Evolutionary conservation across 208 protist genomes (phyloP), one percentile per base, ranked within the genome.

Genomic region (Angomonas ambiguus): DNA sequence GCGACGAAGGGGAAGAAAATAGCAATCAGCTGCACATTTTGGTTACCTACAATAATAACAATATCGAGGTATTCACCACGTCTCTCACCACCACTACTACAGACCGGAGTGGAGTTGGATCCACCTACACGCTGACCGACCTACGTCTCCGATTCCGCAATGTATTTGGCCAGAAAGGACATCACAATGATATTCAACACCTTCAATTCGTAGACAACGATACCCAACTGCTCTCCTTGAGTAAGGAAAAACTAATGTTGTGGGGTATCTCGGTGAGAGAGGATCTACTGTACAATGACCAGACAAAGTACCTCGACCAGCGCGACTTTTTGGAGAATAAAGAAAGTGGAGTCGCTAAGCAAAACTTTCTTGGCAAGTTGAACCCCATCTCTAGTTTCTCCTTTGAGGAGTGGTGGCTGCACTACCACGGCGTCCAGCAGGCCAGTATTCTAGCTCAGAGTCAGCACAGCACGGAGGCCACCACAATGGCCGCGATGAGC

Each of bases 41-140:
- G 28, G 85, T 95, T 24, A 89, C 77, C 5, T 93, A 86, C 72
- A 87, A 83, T 74, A 89, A 88, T 77, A 93, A 95, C 72, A 84
- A 67, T 1, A 83, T 92, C 22, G 77, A 80, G 33, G 87, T 83
- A 2, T 95, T 77, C 72, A 89, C 80, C 2, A 91, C 87, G 4
- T 57, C 69, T 30, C 74, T 91, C 45, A 91, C 85, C 41, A 72
- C 61, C 33, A 84, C 85, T 34, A 72, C 61, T 30, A 84, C 85
- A 30, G 77, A 85, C n/a, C 86, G 82, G 8, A 74, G 72, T 4
- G 67, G 56, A 20, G 56, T 18, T 10, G 18, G 22, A 24, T 53
- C 82, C 20, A 82, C 73, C 62, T 79, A 67, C 67, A 87, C 80
- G 2, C 84, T 95, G 32, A 76, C 72, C 16, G 87, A 95, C 69